Evolutionary conservation across 2,329 filamentous ascomycete species (phyloP).

Genomic region (Cladosporium cucumerinum): DNA sequence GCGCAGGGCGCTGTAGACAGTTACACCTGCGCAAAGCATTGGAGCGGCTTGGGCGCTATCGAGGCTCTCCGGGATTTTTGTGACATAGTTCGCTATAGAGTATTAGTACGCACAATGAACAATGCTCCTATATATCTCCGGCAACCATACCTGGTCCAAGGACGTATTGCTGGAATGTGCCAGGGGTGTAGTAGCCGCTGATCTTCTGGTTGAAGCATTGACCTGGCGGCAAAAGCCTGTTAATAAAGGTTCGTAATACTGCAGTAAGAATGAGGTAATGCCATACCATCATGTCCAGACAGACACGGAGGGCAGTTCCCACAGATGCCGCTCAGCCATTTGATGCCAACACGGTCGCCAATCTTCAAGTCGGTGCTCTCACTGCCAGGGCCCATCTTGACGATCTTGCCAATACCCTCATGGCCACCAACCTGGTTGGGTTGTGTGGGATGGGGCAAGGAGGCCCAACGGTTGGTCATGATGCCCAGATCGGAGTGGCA

Average conservation of each 20-base stretch:
- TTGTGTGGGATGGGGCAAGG: conserved; percentile 57
- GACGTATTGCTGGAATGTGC: conserved; percentile 71
- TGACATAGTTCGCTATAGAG: conserved; percentile 62
- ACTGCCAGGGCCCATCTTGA: conserved; percentile 61
- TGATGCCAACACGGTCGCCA: conserved; percentile 68
- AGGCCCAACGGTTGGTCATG: conserved; percentile 51
- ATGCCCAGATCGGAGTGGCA: conserved; percentile 62
- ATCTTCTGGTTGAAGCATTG: conserved; percentile 55
- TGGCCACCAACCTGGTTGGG: conserved; percentile 65
- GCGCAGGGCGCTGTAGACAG: conserved; percentile 63
- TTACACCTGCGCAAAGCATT: conserved; percentile 63
- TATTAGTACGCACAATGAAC: background rate
- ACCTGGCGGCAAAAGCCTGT: background rate
- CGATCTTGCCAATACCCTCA: conserved; percentile 63
- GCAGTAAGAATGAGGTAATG: background rate
- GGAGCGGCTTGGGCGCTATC: conserved; percentile 61
- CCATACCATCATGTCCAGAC: conserved; percentile 51
- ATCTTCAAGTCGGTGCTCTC: conserved; percentile 57
- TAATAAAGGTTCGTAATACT: background rate
- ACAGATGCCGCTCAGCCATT: conserved; percentile 62
- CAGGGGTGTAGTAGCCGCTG: conserved; percentile 65
- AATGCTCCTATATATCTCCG: background rate
- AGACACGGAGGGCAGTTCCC: conserved; percentile 54
- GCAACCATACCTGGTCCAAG: conserved; percentile 38
- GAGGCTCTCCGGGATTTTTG: conserved; percentile 62